phyloP scores from a whole-genome alignment of 2,329 filamentous ascomycete species.

The Pyrenophora teres region DNA sequence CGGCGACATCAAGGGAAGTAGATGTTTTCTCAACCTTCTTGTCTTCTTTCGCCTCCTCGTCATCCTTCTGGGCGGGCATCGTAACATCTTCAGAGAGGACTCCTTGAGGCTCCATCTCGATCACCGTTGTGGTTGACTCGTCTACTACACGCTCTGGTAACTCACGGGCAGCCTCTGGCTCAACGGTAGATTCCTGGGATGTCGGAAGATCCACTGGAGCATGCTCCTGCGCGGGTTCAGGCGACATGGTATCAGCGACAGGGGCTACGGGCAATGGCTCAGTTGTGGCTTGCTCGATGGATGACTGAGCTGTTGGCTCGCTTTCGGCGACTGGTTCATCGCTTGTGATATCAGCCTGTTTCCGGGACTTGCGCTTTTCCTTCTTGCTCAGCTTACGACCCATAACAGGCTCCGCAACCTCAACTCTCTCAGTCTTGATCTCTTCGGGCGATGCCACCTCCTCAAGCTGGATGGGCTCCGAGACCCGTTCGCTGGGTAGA shows the following conservation, averaged over 20 bases:
- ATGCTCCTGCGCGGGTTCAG: constrained; percentile 1
- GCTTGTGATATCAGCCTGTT: constrained; percentile 20
- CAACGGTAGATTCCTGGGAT: not conserved
- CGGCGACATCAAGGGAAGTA: constrained; percentile 8
- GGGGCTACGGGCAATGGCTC: constrained; percentile 1
- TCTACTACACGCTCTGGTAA: constrained; percentile 1
- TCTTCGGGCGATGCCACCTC: not conserved
- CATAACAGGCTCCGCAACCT: constrained; percentile 22
- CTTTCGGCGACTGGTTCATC: constrained; percentile 13
- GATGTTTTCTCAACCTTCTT: constrained; percentile 34
- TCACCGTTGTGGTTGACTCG: constrained; percentile 5
- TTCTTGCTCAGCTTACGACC: constrained; percentile 43
- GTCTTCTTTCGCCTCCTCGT: constrained; percentile 39
- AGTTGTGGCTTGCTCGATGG: not conserved
- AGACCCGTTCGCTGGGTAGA: constrained; percentile 1
- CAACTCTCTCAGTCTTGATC: constrained; percentile 1
- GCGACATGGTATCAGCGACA: not conserved
- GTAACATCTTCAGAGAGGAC: constrained; percentile 19
- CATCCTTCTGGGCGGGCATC: constrained; percentile 3
- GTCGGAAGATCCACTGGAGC: not conserved
- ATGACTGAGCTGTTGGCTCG: not conserved
- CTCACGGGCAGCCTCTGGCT: not conserved
- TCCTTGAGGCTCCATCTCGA: constrained; percentile 13
- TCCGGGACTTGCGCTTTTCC: constrained; percentile 39
- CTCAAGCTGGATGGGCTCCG: not conserved